Conservation (phyloP, 73 alveolate species). For the Paraurostyla sp. region DNA sequence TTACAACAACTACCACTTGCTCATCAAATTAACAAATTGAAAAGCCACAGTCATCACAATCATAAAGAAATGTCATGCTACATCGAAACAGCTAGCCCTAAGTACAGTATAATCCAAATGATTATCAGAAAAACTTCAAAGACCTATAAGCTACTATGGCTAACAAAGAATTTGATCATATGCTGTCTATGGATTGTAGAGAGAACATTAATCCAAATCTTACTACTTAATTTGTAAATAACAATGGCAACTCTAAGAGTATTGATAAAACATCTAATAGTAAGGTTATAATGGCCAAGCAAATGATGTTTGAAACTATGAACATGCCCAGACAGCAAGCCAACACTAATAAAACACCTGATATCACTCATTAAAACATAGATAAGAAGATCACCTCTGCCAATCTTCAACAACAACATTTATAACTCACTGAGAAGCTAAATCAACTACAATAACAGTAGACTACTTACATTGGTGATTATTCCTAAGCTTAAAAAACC, state of each 20-base stretch:
- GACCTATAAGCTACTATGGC: not conserved
- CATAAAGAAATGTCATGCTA: not conserved
- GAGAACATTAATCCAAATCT: conserved; percentile 30
- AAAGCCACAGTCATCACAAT: not conserved
- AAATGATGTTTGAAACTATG: conserved; percentile 54
- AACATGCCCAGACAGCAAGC: not conserved
- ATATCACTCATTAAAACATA: no score
- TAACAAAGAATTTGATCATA: conserved; percentile 19
- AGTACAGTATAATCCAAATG: not conserved
- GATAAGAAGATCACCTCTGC: no score
- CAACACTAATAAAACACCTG: no score
- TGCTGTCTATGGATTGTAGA: conserved; percentile 41
- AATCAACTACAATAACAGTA: no score
- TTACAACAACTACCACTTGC: conserved; percentile 32
- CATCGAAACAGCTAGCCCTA: conserved; percentile 36
- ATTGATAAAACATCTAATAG: conserved; percentile 35
- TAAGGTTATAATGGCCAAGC: conserved; percentile 41
- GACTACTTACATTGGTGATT: not conserved
- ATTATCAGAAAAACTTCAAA: not conserved
- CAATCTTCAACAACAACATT: no score
- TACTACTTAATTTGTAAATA: not conserved
- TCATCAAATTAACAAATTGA: conserved; percentile 40
- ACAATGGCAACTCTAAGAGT: not conserved
- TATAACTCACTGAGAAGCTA: no score
- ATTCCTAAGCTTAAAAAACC: not conserved